These are phyloP conservation scores for Chalaropsis thielavioides DNA, from an alignment of 2,329 filamentous ascomycete genomes.

Conservation along the genomic window DNA sequence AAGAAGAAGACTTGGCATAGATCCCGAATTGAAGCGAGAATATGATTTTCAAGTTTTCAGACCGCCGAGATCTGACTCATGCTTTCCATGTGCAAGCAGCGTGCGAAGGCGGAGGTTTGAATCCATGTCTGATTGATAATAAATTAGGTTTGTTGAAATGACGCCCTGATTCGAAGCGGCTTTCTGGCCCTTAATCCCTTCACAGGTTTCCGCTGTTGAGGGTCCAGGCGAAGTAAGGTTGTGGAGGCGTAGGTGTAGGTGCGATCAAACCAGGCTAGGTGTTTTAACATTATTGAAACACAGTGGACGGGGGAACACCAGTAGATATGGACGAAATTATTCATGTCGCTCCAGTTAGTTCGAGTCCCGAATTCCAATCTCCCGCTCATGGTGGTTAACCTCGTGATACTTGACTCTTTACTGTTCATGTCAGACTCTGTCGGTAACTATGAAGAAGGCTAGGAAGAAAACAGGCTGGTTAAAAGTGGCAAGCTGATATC, in stretches of 20 bases:
- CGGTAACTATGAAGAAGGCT: not conserved
- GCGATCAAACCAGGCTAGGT: not conserved
- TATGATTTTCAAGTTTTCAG: not conserved
- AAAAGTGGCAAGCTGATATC: not conserved
- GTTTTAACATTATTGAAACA: not conserved
- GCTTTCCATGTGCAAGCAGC: not conserved
- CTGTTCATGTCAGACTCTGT: too few relatives aligned
- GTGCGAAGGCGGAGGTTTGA: not conserved
- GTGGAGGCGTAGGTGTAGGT: not conserved
- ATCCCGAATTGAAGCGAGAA: conserved; percentile 6
- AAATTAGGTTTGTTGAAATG: not conserved
- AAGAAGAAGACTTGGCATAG: not conserved
- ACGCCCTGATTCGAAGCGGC: not conserved
- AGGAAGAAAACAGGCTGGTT: not conserved
- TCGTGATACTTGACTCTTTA: not conserved
- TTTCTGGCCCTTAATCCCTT: not conserved
- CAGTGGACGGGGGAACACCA: not conserved
- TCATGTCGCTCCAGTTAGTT: not conserved
- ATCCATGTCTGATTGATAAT: not conserved
- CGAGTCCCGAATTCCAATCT: not conserved
- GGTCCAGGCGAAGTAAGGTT: not conserved
- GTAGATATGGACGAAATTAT: not conserved
- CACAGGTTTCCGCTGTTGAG: not conserved
- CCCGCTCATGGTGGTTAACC: not conserved
- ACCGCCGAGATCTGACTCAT: not conserved